Conservation (phyloP, 1,284 basidiomycete species). For the Anthracocystis panici-leucophaei region DNA sequence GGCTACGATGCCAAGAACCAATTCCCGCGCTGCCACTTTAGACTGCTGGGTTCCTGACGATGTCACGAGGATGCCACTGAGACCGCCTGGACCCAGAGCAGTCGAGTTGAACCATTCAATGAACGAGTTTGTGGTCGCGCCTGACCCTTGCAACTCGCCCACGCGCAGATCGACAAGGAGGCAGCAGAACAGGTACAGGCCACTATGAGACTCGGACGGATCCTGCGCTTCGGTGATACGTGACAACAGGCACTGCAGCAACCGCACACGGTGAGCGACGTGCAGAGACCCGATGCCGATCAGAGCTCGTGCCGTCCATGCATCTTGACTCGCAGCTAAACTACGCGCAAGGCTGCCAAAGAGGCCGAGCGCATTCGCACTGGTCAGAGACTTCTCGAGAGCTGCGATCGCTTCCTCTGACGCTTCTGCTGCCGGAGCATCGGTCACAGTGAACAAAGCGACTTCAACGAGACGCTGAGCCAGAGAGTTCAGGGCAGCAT, state of each 20-base stretch:
- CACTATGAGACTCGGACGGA: neutral
- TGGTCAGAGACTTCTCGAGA: slow-evolving; percentile 14
- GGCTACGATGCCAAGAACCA: slow-evolving; percentile 13
- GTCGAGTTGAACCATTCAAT: neutral
- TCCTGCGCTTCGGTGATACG: neutral
- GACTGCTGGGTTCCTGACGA: neutral
- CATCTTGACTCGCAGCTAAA: neutral
- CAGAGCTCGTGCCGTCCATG: neutral
- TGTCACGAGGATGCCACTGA: neutral
- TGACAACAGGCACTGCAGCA: slow-evolving; percentile 9
- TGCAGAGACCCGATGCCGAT: slow-evolving; percentile 4
- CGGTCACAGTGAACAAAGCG: slow-evolving; percentile 9
- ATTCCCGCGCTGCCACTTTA: slow-evolving; percentile 6
- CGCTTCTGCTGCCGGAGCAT: neutral
- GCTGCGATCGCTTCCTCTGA: slow-evolving; percentile 2
- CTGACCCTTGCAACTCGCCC: neutral
- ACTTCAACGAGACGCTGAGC: slow-evolving; percentile 29
- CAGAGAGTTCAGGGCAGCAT: neutral
- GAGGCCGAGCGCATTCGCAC: slow-evolving; percentile 1
- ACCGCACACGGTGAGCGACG: neutral
- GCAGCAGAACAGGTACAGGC: slow-evolving; percentile 10
- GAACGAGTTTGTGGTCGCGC: neutral
- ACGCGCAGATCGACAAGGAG: slow-evolving; percentile 12
- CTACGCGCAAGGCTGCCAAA: slow-evolving; percentile 9
- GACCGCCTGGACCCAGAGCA: slow-evolving; percentile 1